Conservation (phyloP, 495 filamentous ascomycete species). For the Cladorrhinum samala region DNA sequence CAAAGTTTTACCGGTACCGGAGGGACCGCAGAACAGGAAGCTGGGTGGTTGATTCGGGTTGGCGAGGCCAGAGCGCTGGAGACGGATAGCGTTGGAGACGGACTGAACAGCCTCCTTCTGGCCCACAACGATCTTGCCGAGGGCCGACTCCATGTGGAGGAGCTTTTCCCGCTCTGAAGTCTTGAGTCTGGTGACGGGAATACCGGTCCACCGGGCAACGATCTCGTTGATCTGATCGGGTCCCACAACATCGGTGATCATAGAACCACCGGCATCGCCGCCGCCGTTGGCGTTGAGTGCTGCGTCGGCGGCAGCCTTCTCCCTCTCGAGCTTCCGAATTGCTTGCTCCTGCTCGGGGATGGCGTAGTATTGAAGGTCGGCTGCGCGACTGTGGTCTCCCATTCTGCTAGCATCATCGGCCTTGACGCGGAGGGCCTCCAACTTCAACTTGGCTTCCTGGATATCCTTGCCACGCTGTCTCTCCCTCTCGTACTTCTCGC, state of each 20-base stretch:
- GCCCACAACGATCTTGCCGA: constrained; percentile 79
- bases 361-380: constrained; percentile 93
- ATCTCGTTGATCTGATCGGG: constrained; percentile 99
- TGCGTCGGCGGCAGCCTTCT: constrained; percentile 71
- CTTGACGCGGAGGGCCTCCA: constrained; percentile 81
- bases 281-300: constrained; percentile 58
- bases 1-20: constrained; percentile 94
- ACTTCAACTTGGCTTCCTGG: constrained; percentile 93
- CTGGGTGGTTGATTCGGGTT: constrained; percentile 95
- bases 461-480: constrained; percentile 81
- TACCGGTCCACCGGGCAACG: constrained; percentile 91
- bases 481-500: constrained; percentile 92
- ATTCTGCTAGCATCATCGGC: constrained; percentile 83
- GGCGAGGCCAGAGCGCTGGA: constrained; percentile 85
- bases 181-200: constrained; percentile 87
- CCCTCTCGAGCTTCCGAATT: constrained; percentile 73
- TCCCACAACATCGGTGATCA: constrained; percentile 88
- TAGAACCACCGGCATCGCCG: constrained; percentile 52
- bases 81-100: constrained; percentile 90
- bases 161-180: constrained; percentile 97
- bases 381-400: constrained; percentile 73
- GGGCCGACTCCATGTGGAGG: constrained; percentile 82
- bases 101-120: constrained; percentile 92
- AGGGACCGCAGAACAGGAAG: constrained; percentile 98
- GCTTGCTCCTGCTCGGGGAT: constrained; percentile 82